Conservation (phyloP, 495 filamentous ascomycete genomes). For the Podospora conica region DNA sequence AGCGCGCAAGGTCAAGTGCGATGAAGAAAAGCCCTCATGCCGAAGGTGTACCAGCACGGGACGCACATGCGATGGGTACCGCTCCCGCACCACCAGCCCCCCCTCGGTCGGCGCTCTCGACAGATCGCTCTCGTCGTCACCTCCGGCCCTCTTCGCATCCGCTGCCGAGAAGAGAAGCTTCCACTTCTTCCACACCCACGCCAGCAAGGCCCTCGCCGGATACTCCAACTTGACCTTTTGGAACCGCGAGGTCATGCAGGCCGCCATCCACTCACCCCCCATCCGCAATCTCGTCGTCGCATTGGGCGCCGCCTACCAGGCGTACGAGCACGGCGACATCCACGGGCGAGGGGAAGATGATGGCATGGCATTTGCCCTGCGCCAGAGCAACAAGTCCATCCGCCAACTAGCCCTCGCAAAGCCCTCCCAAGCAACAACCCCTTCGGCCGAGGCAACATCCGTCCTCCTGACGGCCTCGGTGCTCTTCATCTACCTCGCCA, state of each 20-base stretch:
- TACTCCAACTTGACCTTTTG: conserved; percentile 17
- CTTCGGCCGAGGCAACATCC: conserved; percentile 7
- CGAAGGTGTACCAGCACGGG: conserved; percentile 42
- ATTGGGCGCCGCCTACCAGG: conserved; percentile 19
- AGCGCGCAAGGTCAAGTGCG: conserved; percentile 49
- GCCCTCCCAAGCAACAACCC: background rate
- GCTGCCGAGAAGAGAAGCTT: conserved; percentile 16
- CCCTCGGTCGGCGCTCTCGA: background rate
- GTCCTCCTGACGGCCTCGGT: conserved; percentile 16
- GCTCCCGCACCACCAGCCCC: background rate
- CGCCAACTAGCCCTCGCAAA: background rate
- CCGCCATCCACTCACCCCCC: conserved; percentile 17
- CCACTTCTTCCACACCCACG: conserved; percentile 15
- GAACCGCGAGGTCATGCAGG: conserved; percentile 19
- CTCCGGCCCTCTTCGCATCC: conserved; percentile 12
- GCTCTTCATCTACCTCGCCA: conserved; percentile 20
- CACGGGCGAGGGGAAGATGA: background rate
- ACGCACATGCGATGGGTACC: conserved; percentile 42
- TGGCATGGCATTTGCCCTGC: conserved; percentile 11
- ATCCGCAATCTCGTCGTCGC: conserved; percentile 20
- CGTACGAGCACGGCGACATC: background rate
- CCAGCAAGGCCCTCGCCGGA: conserved; percentile 12
- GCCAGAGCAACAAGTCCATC: conserved; percentile 19
- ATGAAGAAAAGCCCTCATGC: conserved; percentile 46
- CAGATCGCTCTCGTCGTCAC: background rate